Percentiles rank a stretch among this genome's conserved stretches.
Evolutionary conservation across 192 early-diverging fungal species (phyloP).

Genomic region (Backusella tarrabulga): DNA sequence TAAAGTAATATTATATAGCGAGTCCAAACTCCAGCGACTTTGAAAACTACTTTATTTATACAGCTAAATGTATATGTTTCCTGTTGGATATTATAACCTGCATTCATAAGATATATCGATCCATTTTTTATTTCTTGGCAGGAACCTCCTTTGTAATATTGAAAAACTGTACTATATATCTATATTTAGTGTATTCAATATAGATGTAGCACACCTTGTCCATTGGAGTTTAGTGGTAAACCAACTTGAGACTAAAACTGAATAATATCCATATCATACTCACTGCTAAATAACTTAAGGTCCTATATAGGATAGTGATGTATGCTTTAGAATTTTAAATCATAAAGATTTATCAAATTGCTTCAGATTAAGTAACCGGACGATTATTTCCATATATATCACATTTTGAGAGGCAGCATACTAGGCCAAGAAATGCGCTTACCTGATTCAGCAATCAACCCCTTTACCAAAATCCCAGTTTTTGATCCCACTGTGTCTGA

Average conservation of each 20-base stretch:
- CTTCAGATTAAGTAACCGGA: background rate
- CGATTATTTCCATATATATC: background rate
- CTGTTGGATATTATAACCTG: background rate
- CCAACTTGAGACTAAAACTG: too few relatives aligned
- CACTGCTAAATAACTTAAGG: too few relatives aligned
- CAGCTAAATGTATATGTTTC: background rate
- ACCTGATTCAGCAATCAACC: background rate
- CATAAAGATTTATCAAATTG: background rate
- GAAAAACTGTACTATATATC: background rate
- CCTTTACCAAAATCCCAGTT: background rate
- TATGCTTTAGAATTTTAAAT: background rate
- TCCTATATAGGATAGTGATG: background rate
- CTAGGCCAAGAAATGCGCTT: background rate
- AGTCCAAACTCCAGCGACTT: background rate
- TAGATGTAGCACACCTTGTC: background rate
- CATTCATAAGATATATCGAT: background rate
- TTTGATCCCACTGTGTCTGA: too few relatives aligned
- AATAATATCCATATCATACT: too few relatives aligned
- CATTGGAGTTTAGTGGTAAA: background rate
- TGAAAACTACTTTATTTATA: background rate
- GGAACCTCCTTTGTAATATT: background rate
- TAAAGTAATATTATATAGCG: too few relatives aligned
- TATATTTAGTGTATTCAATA: background rate
- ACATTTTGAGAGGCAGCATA: background rate
- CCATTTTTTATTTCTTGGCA: background rate